A percentile compares a stretch with the other conserved stretches of the same genome.
These are phyloP conservation scores for Pestalotiopsis fici DNA, from an alignment of 2,329 filamentous ascomycete genomes.

Conservation along the genomic window DNA sequence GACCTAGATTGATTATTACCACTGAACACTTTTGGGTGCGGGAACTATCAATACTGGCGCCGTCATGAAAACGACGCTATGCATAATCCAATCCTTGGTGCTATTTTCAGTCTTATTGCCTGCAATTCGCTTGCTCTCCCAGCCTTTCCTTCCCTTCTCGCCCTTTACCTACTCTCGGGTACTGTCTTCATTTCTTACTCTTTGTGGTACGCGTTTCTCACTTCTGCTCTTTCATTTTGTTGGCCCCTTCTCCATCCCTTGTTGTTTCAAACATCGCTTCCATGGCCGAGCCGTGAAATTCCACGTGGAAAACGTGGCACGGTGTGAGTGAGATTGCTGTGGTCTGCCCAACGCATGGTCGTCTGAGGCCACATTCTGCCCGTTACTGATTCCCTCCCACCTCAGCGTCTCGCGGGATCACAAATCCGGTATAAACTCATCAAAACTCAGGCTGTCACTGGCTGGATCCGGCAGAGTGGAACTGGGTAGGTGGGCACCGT, in stretches of 20 bases:
- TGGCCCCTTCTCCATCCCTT: not conserved
- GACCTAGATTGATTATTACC: not conserved
- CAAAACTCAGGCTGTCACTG: slow-evolving; percentile 1
- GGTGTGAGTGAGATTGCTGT: not conserved
- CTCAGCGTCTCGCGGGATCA: not conserved
- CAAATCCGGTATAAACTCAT: not conserved
- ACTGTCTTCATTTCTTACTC: too few relatives aligned
- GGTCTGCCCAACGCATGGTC: not conserved
- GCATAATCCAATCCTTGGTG: not conserved
- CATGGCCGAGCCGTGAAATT: not conserved
- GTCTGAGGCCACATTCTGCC: not conserved
- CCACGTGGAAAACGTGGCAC: slow-evolving; percentile 2
- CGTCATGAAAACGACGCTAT: not conserved
- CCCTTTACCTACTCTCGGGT: not conserved
- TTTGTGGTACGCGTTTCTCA: not conserved
- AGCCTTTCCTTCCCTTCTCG: not conserved
- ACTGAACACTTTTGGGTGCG: too few relatives aligned
- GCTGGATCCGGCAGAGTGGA: slow-evolving; percentile 4
- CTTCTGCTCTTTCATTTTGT: not conserved
- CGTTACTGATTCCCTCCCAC: not conserved
- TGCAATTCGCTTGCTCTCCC: not conserved
- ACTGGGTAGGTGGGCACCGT: not conserved
- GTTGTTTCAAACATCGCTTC: not conserved
- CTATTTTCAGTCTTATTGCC: not conserved
- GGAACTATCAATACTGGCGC: not conserved